A percentile compares a stretch with the other conserved stretches of the same genome.
Evolutionary conservation across 2,329 filamentous ascomycete species (phyloP).

Genomic region (Paracoccidioides lutzii): DNA sequence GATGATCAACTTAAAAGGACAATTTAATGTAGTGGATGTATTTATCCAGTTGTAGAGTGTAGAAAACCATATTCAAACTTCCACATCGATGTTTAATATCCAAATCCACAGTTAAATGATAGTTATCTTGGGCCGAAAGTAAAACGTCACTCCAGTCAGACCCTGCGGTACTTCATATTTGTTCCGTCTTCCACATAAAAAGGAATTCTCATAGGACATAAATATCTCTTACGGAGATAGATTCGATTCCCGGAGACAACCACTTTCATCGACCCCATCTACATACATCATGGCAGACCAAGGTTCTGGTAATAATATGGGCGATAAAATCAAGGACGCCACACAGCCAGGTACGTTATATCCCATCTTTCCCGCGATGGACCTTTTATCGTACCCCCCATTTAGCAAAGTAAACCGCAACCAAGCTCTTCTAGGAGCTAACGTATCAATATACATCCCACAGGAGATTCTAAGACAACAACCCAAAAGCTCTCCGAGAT

Average conservation of each 20-base stretch:
- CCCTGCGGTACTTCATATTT: too few species aligned
- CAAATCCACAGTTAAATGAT: too few species aligned
- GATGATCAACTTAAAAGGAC: too few species aligned
- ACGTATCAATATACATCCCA: not conserved
- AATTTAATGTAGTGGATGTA: too few species aligned
- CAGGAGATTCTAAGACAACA: slow-evolving; percentile 13
- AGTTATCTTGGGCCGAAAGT: too few species aligned
- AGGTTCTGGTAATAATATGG: not conserved
- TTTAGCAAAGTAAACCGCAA: not conserved
- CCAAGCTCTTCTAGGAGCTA: not conserved
- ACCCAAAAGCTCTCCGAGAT: slow-evolving; percentile 10
- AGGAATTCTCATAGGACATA: not conserved
- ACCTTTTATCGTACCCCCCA: not conserved
- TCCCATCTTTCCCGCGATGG: not conserved
- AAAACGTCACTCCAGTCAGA: too few species aligned
- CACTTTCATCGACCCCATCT: not conserved
- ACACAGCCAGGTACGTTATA: not conserved
- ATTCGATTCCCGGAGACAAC: not conserved
- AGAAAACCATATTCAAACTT: too few species aligned
- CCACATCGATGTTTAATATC: too few species aligned
- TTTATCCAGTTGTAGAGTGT: too few species aligned
- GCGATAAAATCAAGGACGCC: not conserved
- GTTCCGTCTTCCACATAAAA: not conserved
- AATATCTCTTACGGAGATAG: not conserved
- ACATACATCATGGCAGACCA: not conserved